phyloP scores from a whole-genome alignment of 345 rosid species.

The Salix brachista region DNA sequence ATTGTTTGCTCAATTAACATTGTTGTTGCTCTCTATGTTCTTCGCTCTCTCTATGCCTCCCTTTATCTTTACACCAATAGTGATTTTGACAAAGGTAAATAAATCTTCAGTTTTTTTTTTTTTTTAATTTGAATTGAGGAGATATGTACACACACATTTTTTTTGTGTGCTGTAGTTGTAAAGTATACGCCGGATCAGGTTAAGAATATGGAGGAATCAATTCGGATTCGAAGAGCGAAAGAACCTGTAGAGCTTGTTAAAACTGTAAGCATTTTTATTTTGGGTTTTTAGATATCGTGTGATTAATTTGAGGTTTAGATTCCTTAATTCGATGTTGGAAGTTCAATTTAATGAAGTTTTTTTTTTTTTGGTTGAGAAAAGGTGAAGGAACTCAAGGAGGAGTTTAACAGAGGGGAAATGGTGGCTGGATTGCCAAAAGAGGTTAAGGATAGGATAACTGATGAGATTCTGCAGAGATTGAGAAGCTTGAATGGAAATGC shows the following conservation, averaged over 20 bases:
- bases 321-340: neutral
- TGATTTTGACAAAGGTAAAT: slow-evolving; percentile 25
- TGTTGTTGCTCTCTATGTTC: slow-evolving; percentile 84
- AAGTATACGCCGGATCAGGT: slow-evolving; percentile 79
- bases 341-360: neutral
- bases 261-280: slow-evolving; percentile 39
- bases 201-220: slow-evolving; percentile 81
- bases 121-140: neutral
- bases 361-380: slow-evolving; percentile 13
- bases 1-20: slow-evolving; percentile 83
- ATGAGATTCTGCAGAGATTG: slow-evolving; percentile 62
- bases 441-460: slow-evolving; percentile 54
- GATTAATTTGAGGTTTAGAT: neutral
- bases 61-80: slow-evolving; percentile 58
- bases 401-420: slow-evolving; percentile 32
- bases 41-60: slow-evolving; percentile 75
- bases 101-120: neutral
- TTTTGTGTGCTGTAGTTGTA: slow-evolving; percentile 39
- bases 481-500: slow-evolving; percentile 43
- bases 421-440: slow-evolving; percentile 43
- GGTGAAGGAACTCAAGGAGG: slow-evolving; percentile 61
- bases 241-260: slow-evolving; percentile 56
- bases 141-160: neutral
- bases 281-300: neutral
- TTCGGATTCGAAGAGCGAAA: slow-evolving; percentile 73